phyloP scores from a whole-genome alignment of 352 stramenopile species.

The Vaucheria bursata region DNA sequence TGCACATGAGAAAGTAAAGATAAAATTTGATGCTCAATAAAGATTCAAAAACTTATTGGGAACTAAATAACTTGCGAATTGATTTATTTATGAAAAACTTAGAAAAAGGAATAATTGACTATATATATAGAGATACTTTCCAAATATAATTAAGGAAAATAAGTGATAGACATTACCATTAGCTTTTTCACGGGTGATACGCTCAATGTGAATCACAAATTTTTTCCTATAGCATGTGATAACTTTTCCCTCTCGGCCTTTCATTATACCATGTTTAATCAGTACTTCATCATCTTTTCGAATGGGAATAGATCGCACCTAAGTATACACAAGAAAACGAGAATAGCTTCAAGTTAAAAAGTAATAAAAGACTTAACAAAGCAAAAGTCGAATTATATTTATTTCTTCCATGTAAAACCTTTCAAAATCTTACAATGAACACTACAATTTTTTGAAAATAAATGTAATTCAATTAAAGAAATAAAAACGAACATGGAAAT shows the following conservation, averaged over 20 bases:
- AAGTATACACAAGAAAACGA: neutral
- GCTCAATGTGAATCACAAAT: conserved; percentile 98
- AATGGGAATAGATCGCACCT: conserved; percentile 95
- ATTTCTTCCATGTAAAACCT: neutral
- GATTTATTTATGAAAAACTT: no score
- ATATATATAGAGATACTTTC: no score
- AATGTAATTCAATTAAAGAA: neutral
- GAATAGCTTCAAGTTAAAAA: neutral
- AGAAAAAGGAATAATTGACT: no score
- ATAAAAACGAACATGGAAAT: neutral
- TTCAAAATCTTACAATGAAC: neutral
- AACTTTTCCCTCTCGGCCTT: conserved; percentile 95
- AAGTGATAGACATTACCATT: conserved; percentile 64
- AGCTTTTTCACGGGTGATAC: conserved; percentile 94
- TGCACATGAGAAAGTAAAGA: no score
- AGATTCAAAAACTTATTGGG: no score
- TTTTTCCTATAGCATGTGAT: conserved; percentile 97
- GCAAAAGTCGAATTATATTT: neutral
- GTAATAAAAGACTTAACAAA: neutral
- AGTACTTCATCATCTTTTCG: conserved; percentile 98
- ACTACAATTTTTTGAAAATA: neutral
- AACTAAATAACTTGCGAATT: no score
- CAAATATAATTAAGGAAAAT: neutral
- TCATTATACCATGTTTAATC: conserved; percentile 93
- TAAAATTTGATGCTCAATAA: no score